Percentiles rank a stretch among this genome's conserved stretches.
phyloP scores from a whole-genome alignment of 2,329 filamentous ascomycete species.

The Exserohilum rostratum region DNA sequence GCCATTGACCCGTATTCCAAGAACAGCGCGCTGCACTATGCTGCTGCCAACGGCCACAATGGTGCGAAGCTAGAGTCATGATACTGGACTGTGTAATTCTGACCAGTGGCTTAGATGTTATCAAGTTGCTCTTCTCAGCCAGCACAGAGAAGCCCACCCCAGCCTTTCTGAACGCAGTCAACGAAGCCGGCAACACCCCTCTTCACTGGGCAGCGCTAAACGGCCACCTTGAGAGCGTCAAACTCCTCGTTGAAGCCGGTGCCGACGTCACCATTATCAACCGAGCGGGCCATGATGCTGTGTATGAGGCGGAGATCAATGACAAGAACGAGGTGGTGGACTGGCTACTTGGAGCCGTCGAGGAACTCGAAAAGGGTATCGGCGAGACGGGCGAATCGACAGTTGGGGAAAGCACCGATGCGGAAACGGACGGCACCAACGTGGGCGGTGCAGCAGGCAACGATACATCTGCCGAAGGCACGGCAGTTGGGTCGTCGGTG shows the following conservation, averaged over 20 bases:
- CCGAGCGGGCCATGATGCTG: constrained; percentile 74
- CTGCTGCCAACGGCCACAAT: constrained; percentile 84
- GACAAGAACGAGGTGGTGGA: constrained; percentile 57
- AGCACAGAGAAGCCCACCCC: constrained; percentile 29
- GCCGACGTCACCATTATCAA: constrained; percentile 82
- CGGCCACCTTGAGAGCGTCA: constrained; percentile 81
- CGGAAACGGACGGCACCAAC: constrained; percentile 21
- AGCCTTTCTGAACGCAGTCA: constrained; percentile 69
- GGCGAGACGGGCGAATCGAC: constrained; percentile 46
- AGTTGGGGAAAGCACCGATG: constrained; percentile 33
- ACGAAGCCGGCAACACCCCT: constrained; percentile 85
- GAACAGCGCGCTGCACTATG: constrained; percentile 86
- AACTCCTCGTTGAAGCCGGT: constrained; percentile 75
- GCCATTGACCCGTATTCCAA: constrained; percentile 77
- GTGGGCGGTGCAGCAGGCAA: constrained; percentile 17
- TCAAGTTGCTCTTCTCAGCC: constrained; percentile 50
- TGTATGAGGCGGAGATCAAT: constrained; percentile 58
- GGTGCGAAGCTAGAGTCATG: constrained; percentile 57
- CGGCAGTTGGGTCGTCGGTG: constrained; percentile 22
- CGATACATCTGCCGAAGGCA: constrained; percentile 11
- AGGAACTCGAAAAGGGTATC: constrained; percentile 49
- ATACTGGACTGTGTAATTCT: constrained; percentile 18
- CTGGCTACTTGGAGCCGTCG: constrained; percentile 55
- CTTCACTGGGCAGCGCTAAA: constrained; percentile 94
- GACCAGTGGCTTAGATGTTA: constrained; percentile 35